These are phyloP conservation scores for Drechslerella coelobrocha DNA, from an alignment of 2,329 filamentous ascomycete genomes.

Conservation along the genomic window DNA sequence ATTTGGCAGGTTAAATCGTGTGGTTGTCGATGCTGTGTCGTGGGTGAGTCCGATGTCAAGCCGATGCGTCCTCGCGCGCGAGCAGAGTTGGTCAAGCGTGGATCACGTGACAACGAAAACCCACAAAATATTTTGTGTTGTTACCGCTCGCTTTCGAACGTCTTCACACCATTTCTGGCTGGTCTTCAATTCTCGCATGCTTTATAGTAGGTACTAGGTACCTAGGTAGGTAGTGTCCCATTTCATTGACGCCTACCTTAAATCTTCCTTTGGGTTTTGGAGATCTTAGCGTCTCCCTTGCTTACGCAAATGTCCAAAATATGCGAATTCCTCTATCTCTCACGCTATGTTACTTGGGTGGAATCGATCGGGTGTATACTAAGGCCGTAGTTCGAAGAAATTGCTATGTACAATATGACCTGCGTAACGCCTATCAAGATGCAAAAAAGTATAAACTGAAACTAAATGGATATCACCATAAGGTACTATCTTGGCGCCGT, in stretches of 20 bases:
- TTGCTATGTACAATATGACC: too few relatives aligned
- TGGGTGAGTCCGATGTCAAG: conserved; percentile 19
- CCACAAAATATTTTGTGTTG: neutral
- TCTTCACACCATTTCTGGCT: too few relatives aligned
- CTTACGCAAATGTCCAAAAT: too few relatives aligned
- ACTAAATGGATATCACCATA: neutral
- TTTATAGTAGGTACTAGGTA: too few relatives aligned
- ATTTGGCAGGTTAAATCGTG: neutral
- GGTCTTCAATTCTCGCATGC: neutral
- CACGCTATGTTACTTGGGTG: too few relatives aligned
- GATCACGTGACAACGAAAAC: conserved; percentile 30
- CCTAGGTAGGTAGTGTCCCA: too few relatives aligned
- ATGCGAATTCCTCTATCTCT: too few relatives aligned
- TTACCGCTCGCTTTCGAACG: neutral
- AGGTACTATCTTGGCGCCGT: conserved; percentile 43
- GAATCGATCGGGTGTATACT: too few relatives aligned
- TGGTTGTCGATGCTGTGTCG: conserved; percentile 23
- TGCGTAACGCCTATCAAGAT: conserved; percentile 24
- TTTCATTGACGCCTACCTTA: too few relatives aligned
- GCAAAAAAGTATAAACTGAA: conserved; percentile 4
- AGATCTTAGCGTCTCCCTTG: too few relatives aligned
- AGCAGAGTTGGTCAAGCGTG: neutral
- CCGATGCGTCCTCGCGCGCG: conserved; percentile 20
- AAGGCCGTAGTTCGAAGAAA: too few relatives aligned
- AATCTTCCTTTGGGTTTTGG: too few relatives aligned